Conservation (phyloP, 805 yeast species). For the Torulaspora maleeae region DNA sequence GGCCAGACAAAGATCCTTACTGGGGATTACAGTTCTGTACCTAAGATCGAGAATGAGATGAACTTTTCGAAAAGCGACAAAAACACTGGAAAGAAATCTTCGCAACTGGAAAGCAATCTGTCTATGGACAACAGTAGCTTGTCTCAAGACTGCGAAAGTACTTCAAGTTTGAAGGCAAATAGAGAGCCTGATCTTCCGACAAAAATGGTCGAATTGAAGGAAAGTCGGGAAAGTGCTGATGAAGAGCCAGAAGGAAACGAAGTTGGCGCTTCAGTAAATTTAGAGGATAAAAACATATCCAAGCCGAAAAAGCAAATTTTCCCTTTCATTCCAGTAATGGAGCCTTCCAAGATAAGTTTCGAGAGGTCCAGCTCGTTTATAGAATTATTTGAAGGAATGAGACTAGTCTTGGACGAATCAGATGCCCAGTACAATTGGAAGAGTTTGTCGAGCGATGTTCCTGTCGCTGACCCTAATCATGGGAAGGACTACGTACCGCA, state of each 20-base stretch:
- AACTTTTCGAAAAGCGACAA: not conserved
- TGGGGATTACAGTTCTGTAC: not conserved
- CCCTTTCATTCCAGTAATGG: constrained; percentile 6
- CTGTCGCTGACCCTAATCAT: constrained; percentile 10
- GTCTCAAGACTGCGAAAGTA: not conserved
- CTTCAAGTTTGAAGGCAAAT: not conserved
- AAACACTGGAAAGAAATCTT: not conserved
- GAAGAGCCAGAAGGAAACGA: not conserved
- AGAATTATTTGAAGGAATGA: constrained; percentile 32
- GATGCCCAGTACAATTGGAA: constrained; percentile 35
- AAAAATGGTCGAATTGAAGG: not conserved
- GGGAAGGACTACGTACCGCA: constrained; percentile 4
- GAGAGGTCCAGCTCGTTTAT: constrained; percentile 31
- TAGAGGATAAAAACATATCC: not conserved
- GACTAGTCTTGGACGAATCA: constrained; percentile 30
- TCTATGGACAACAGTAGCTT: not conserved
- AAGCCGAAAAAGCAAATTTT: constrained; percentile 1
- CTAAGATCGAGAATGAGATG: not conserved
- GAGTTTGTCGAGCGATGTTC: constrained; percentile 24
- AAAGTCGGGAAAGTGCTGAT: not conserved
- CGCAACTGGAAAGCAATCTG: not conserved
- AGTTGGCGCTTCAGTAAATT: not conserved
- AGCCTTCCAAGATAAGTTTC: constrained; percentile 13
- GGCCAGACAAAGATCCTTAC: not conserved
- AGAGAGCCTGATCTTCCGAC: not conserved